Evolutionary conservation across 2,329 filamentous ascomycete genomes (phyloP).

Genomic region (Alternaria longipes): DNA sequence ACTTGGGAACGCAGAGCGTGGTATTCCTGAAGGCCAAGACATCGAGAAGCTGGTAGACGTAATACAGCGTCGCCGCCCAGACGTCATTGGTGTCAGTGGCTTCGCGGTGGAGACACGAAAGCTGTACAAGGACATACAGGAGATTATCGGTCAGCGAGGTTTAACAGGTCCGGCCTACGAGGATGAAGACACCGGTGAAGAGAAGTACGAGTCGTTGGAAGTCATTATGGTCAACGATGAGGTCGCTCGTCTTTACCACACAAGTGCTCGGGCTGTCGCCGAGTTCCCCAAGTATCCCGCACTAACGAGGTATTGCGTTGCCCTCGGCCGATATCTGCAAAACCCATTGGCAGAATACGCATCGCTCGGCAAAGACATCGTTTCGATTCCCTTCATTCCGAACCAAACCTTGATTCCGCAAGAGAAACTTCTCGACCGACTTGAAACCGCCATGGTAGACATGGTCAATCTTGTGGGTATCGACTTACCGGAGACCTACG

Average conservation of each 20-base stretch:
- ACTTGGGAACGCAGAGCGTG: conserved; percentile 71
- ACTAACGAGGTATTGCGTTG: conserved; percentile 88
- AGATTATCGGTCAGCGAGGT: conserved; percentile 78
- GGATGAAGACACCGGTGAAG: conserved; percentile 74
- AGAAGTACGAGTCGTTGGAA: conserved; percentile 81
- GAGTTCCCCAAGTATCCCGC: conserved; percentile 85
- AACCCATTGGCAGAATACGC: conserved; percentile 97
- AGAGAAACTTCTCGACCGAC: conserved; percentile 83
- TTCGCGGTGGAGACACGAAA: conserved; percentile 87
- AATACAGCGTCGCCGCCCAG: conserved; percentile 80
- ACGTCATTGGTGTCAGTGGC: conserved; percentile 89
- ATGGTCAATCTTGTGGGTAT: conserved; percentile 98
- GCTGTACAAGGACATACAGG: conserved; percentile 81
- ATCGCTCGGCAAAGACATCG: conserved; percentile 85
- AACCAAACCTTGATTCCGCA: conserved; percentile 88
- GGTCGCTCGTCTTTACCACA: conserved; percentile 94
- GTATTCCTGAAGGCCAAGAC: conserved; percentile 70
- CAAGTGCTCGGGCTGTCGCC: conserved; percentile 77
- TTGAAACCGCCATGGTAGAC: conserved; percentile 97
- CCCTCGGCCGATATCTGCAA: conserved; percentile 88
- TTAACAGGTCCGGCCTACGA: conserved; percentile 84
- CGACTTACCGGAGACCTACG: conserved; percentile 90
- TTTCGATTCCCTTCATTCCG: conserved; percentile 86
- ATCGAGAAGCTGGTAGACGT: conserved; percentile 79
- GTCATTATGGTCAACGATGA: conserved; percentile 95